Percentiles rank a stretch among this genome's conserved stretches.
phyloP scores from a whole-genome alignment of 495 filamentous ascomycete genomes.

The Trichodelitschia bisporula region DNA sequence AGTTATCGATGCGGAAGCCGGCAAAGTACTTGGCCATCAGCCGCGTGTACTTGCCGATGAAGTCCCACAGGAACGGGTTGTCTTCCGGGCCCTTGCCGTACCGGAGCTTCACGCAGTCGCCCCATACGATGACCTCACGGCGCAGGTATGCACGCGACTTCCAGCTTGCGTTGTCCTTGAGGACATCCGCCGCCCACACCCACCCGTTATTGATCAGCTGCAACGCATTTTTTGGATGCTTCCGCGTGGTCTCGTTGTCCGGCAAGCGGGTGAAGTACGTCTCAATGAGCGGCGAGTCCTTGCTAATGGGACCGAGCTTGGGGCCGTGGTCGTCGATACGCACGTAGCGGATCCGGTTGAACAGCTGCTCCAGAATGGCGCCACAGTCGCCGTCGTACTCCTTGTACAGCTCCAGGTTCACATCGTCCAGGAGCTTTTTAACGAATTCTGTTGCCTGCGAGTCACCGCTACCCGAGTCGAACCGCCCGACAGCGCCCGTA shows the following conservation, averaged over 20 bases:
- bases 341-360: conserved; percentile 81
- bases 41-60: conserved; percentile 78
- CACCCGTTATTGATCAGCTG: conserved; percentile 91
- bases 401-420: conserved; percentile 68
- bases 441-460: conserved; percentile 13
- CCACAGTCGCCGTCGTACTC: conserved; percentile 73
- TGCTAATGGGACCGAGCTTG: conserved; percentile 54
- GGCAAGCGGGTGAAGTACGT: conserved; percentile 88
- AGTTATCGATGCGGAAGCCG: conserved; percentile 95
- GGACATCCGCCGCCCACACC: conserved; percentile 91
- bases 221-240: conserved; percentile 50
- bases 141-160: conserved; percentile 73
- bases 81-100: conserved; percentile 66
- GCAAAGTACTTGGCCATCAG: conserved; percentile 89
- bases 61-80: conserved; percentile 84
- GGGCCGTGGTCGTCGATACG: conserved; percentile 81
- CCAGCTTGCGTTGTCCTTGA: conserved; percentile 81
- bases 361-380: conserved; percentile 70
- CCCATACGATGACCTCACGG: conserved; percentile 93
- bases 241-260: conserved; percentile 47
- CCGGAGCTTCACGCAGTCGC: conserved; percentile 90
- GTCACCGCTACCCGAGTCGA: conserved; percentile 9
- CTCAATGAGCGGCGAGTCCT: conserved; percentile 66
- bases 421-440: conserved; percentile 40
- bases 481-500: conserved; percentile 37